A percentile compares a stretch with the other conserved stretches of the same genome.
These are phyloP conservation scores for Furcasterigmium sp. DNA, from an alignment of 2,329 filamentous ascomycete species.

Conservation along the genomic window DNA sequence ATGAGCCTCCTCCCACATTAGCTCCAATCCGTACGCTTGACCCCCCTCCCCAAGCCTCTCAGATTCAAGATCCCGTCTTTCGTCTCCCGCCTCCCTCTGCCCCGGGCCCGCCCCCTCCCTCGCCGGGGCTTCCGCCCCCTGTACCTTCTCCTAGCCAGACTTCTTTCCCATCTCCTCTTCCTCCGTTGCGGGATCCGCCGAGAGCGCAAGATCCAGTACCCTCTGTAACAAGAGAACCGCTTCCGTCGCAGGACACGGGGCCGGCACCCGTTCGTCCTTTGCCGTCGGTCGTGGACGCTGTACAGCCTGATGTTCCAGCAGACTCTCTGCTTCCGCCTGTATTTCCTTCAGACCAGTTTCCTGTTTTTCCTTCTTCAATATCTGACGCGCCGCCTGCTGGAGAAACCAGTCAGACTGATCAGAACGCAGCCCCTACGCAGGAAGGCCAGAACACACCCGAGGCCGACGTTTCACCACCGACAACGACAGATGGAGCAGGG, in stretches of 20 bases:
- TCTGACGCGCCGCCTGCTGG: constrained; percentile 13
- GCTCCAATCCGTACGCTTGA: constrained; percentile 1
- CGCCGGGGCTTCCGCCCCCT: neutral
- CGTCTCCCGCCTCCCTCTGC: too few species aligned
- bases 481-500: neutral
- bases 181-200: neutral
- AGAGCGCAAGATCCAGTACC: too few species aligned
- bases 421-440: constrained; percentile 16
- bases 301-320: neutral
- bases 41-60: constrained; percentile 1
- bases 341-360: neutral
- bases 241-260: neutral
- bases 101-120: too few species aligned
- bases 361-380: constrained; percentile 3
- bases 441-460: neutral
- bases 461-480: neutral
- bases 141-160: constrained; percentile 3
- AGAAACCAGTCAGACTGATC: constrained; percentile 30
- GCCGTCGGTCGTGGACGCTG: neutral
- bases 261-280: neutral
- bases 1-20: neutral
- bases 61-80: neutral
- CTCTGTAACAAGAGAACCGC: neutral
- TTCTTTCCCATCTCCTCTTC: constrained; percentile 3
- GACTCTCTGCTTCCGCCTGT: neutral